phyloP scores from a whole-genome alignment of 108 stramenopile species.

The Pseudonitzschia delicatissima region DNA sequence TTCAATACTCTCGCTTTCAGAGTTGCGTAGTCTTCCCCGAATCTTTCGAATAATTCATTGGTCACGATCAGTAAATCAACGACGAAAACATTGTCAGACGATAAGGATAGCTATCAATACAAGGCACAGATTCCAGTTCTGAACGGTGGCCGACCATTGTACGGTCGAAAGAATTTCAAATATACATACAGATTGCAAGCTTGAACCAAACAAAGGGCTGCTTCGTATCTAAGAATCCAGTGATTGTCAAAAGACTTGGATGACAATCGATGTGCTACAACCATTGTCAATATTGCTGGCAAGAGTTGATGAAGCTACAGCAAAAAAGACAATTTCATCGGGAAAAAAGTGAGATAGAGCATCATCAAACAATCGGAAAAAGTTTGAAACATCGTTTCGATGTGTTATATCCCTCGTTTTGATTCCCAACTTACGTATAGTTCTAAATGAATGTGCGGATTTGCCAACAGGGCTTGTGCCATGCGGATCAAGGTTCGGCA shows the following conservation, averaged over 20 bases:
- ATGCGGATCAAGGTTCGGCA: slow-evolving; percentile 62
- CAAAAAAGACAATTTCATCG: slow-evolving; percentile 3
- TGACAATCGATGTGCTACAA: slow-evolving; percentile 76
- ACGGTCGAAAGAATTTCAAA: no score
- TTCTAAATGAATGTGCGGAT: slow-evolving; percentile 80
- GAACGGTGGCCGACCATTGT: no score
- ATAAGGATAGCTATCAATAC: not conserved
- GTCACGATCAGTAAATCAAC: slow-evolving; percentile 8
- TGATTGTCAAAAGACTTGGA: slow-evolving; percentile 45
- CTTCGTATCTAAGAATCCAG: slow-evolving; percentile 68
- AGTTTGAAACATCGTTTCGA: not conserved
- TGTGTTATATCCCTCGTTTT: not conserved
- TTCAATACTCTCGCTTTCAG: slow-evolving; percentile 69
- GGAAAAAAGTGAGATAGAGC: not conserved
- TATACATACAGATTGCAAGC: slow-evolving; percentile 59
- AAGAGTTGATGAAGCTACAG: slow-evolving; percentile 78
- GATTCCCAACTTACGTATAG: slow-evolving; percentile 48
- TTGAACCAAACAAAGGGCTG: slow-evolving; percentile 54
- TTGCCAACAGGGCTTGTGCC: slow-evolving; percentile 59
- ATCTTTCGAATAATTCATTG: slow-evolving; percentile 20
- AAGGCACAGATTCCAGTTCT: no score
- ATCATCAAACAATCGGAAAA: not conserved
- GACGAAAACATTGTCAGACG: not conserved
- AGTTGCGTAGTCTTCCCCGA: slow-evolving; percentile 73
- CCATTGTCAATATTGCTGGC: slow-evolving; percentile 69